Evolutionary conservation across 768 basidiomycete species (phyloP), one percentile per base, ranked within the genome.

Genomic region (Agaricus blazei): DNA sequence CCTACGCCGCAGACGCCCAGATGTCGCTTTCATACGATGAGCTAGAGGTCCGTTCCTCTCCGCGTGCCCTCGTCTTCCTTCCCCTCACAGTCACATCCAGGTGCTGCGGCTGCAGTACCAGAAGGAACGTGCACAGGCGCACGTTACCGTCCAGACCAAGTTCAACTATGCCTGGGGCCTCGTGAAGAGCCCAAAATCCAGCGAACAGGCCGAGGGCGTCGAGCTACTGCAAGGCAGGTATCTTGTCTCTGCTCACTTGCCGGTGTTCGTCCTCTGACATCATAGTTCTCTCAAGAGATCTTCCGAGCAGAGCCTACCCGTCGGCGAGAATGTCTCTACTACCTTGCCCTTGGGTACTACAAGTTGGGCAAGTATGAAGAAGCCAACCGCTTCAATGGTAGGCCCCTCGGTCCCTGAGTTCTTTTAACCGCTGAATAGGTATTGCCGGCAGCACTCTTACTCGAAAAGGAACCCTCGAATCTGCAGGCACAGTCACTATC

Each of bases 121-220:
- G 77, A 93, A 86, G 69, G 96, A 99, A 68, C 75, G 84, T 19
- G 75, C 81, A 0, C 87, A 93, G 60, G 79, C 83, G 48, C 93
- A 96, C 69, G 81, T 97, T 56, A 93, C 92, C 9, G 81, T 87
- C 6, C 97, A 99, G 73, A 96, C 94, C 40, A 95, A 93, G 68
- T 99, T 99, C 77, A 98, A 98, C 74, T 95, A 88, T 70, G 84
- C 92, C 40, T 97, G 96, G 96, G 96, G 96, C 2, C 77, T 96
- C 31, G 91, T 98, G 51, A 98, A 98, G 76, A 92, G 90, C 63
- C 90, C 89, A 11, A 70, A 82, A 62, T 80, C 82, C 41, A 87
- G 90, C 29, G 81, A 97, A 63, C 94, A 98, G 65, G 90, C 88
- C 0, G 90, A 97, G 65, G 97, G 97, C 23, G 93, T 98, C 47